Conservation (phyloP, 2,329 filamentous ascomycete genomes). For the Cladosporium sp. region DNA sequence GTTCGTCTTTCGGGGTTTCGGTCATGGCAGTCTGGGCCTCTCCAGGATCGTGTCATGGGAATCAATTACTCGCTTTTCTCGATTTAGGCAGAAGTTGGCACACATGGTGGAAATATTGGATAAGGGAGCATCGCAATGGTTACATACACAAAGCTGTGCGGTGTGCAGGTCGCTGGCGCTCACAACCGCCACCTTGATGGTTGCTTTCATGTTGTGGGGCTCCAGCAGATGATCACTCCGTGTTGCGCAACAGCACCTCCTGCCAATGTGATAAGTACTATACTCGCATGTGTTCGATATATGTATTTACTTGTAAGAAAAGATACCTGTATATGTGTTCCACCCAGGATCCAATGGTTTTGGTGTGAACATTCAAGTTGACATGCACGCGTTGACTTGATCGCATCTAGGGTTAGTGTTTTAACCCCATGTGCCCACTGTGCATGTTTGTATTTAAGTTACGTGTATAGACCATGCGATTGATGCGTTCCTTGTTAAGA, state of each 20-base stretch:
- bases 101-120: too few relatives aligned
- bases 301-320: rapidly evolving
- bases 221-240: neutral
- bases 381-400: too few relatives aligned
- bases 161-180: neutral
- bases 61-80: too few relatives aligned
- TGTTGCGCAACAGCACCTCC: neutral
- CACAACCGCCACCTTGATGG: neutral
- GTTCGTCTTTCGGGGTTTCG: neutral
- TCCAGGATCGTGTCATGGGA: too few relatives aligned
- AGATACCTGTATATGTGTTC: neutral
- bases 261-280: neutral
- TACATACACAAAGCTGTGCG: too few relatives aligned
- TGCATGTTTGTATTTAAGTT: too few relatives aligned
- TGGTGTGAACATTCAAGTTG: too few relatives aligned
- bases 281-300: neutral
- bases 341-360: too few relatives aligned
- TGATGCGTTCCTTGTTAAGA: too few relatives aligned
- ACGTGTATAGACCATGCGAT: too few relatives aligned
- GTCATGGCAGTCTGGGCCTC: neutral
- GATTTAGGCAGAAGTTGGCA: too few relatives aligned
- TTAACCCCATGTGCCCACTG: neutral
- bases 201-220: neutral
- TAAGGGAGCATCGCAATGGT: too few relatives aligned
- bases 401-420: neutral